Base-by-base conservation (phyloP, 305 asterid species). In the Fraxinus floribunda region DNA sequence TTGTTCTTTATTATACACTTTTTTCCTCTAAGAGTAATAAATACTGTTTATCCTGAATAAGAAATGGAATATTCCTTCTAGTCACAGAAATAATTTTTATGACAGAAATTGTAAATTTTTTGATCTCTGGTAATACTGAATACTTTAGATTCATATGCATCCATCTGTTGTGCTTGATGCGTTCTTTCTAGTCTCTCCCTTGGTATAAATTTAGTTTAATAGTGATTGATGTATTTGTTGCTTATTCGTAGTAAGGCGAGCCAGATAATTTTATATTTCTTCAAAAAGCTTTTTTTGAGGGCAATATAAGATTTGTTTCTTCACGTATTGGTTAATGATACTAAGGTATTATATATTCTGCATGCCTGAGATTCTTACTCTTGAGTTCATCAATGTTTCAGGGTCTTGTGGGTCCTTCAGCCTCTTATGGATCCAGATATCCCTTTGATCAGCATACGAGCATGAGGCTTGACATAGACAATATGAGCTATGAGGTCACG, bases 401-500 rank as follows among this genome's bases (percentile, higher is more conserved):
- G 98, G 95, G 89, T 52, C 81, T 84, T 64, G 71, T 88, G 87
- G 85, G 83, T 70, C 92, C 87, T 68, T 44, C 94, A 52, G 82
- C 89, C 44, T 76, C 75, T 20, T 80, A 91, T 85, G 98, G 93
- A 76, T 86, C 94, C 80, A 84, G 97, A 88, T 79, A 87, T 81
- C 80, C 78, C 49, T 77, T 87, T 60, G 97, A 93, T 88, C 97
- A 91, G 78, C 95, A 94, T 82, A 90, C 93, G 84, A 93, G 90
- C 82, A 88, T 94, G 98, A 90, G 94, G 83, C 95, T 94, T 39
- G 98, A 93, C 87, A 87, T 92, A 10, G 98, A 94, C 85, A 86
- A 88, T 73, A 92, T 94, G 98, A 89, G 93, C 90, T 94, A 94
- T 70, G 98, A 94, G 98, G 97, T 94, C 77, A 75, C 80, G 39